These are phyloP conservation scores for Ormosia semicastrata DNA, from an alignment of 306 rosid genomes.

Conservation along the genomic window DNA sequence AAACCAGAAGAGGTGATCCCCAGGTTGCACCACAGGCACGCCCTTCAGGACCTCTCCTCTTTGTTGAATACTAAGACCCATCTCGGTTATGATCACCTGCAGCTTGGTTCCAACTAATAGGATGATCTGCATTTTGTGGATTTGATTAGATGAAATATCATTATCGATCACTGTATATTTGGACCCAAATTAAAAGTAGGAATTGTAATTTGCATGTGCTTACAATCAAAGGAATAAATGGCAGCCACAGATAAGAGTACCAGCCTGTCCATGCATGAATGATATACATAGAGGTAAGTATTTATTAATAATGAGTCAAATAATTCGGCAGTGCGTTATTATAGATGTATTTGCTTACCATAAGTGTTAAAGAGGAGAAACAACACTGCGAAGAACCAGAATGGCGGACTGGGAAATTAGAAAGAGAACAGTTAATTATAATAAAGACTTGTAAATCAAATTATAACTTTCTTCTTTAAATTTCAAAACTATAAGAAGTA, in stretches of 20 bases:
- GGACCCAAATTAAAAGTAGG: not conserved
- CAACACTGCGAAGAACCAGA: conserved; percentile 62
- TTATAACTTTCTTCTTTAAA: too few relatives aligned
- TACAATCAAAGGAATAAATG: conserved; percentile 81
- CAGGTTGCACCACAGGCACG: conserved; percentile 71
- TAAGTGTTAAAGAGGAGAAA: conserved; percentile 61
- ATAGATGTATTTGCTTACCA: conserved; percentile 31
- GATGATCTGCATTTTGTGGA: conserved; percentile 44
- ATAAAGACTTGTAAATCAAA: not conserved
- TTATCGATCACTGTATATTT: not conserved
- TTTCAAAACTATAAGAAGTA: too few relatives aligned
- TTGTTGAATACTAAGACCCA: conserved; percentile 70
- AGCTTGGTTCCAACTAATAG: conserved; percentile 82
- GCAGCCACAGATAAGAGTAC: conserved; percentile 79
- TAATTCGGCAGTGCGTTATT: not conserved
- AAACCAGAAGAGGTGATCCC: conserved; percentile 88
- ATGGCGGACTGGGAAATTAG: conserved; percentile 51
- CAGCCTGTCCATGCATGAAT: conserved; percentile 54
- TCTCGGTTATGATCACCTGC: conserved; percentile 84
- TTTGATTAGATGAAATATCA: not conserved
- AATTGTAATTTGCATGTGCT: conserved; percentile 26
- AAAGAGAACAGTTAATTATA: not conserved
- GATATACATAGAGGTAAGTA: not conserved
- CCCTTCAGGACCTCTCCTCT: conserved; percentile 89
- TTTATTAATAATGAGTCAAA: not conserved